Base-by-base conservation (phyloP, 305 asterid genomes). In the Plantago coronopus region DNA sequence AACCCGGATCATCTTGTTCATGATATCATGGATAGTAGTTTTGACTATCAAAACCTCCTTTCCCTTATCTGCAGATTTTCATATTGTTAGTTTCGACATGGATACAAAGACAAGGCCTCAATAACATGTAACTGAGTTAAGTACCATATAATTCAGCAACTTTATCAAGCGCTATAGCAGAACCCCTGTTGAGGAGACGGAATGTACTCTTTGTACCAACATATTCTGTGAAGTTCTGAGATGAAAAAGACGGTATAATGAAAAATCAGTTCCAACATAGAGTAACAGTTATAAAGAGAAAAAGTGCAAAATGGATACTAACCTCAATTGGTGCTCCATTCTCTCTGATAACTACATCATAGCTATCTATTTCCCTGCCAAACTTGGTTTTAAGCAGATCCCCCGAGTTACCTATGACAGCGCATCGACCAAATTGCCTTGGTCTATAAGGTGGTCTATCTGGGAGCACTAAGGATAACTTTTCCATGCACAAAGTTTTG, bases 251-350 rank as follows among this genome's bases (percentile, higher is more conserved):
- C 66, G 27, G 27, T 23, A 57, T 38, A 55, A 23, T 58, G 47
- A 70, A 73, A 62, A 64, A 51, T 44, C 59, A 68, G 68, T 18
- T 48, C 23, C 64, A 23, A 25, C 20, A 29, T 14, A 47, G 44
- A 57, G 61, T n/a, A n/a, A 50, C 9, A 43, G 66, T 29, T 31
- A 17, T 51, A 21, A 42, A 14, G n/a, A n/a, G 50, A 62, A 73
- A 59, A 38, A 59, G 17, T 8, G 66, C 7, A 64, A 55, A 21
- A 29, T 50, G 63, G 34, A 46, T 57, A 54, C 64, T 49, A 48
- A 94, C 99, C 95, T 94, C 81, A 59, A 94, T 80, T 48, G 97
- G 99, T 49, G 99, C 99, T 60, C 99, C 99, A 63, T 94, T 94
- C 77, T 94, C 99, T 67, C 99, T 76, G 63, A 94, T 59, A 67